phyloP scores from a whole-genome alignment of 306 rosid genomes.

The Glycine latifolia region DNA sequence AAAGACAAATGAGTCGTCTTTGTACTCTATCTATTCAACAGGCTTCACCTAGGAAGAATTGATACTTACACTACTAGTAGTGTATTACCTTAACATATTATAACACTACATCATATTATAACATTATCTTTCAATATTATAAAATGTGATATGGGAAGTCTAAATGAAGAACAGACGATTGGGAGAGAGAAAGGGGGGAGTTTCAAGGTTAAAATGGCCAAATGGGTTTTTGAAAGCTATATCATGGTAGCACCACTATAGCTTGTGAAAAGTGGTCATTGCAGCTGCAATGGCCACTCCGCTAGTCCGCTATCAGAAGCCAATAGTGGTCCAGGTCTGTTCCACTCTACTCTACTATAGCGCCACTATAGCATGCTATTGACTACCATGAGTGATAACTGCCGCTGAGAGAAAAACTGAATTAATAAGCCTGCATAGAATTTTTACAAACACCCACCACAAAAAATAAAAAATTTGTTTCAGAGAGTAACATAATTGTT shows the following conservation, averaged over 20 bases:
- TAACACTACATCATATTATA: not conserved
- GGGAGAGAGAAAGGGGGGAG: too few relatives aligned
- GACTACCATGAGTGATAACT: not conserved
- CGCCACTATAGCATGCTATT: not conserved
- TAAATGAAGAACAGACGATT: not conserved
- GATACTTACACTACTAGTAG: not conserved
- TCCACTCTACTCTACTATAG: not conserved
- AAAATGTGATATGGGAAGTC: not conserved
- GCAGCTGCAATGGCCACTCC: not conserved
- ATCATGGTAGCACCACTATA: not conserved
- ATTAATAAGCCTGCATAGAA: not conserved
- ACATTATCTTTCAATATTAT: too few relatives aligned
- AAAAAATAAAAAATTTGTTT: not conserved
- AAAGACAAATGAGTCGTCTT: not conserved
- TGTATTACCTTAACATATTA: conserved; percentile 1
- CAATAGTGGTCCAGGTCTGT: not conserved
- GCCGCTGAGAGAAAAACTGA: not conserved
- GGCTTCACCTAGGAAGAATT: not conserved
- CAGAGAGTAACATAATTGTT: not conserved
- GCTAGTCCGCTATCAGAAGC: not conserved
- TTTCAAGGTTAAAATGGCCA: not conserved
- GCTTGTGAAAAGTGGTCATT: not conserved
- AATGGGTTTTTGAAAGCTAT: not conserved
- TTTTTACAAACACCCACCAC: not conserved
- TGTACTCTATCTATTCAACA: conserved; percentile 18